Percentiles rank a stretch among this genome's conserved stretches.
Evolutionary conservation across 176 grass and related monocot genomes (phyloP).

Genomic region (Cymbopogon citratus): DNA sequence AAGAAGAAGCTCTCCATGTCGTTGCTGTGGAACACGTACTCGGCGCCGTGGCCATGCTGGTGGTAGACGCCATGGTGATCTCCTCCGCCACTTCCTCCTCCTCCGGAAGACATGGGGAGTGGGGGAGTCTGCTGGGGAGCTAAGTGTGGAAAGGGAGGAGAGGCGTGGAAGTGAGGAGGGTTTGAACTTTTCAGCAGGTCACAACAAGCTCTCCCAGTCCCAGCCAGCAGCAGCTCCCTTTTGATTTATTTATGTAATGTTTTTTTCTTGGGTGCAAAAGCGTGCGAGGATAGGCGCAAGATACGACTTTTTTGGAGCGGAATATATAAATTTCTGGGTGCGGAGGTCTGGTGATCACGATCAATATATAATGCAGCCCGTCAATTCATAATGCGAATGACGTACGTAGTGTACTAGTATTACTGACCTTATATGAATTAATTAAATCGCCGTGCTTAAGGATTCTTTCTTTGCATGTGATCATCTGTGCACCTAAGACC

Average conservation of each 20-base stretch:
- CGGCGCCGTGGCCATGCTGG: constrained; percentile 6
- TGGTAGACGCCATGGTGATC: constrained; percentile 26
- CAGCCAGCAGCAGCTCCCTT: background rate
- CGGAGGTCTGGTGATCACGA: constrained; percentile 21
- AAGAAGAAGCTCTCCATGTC: constrained; percentile 58
- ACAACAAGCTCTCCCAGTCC: background rate
- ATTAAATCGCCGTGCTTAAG: background rate
- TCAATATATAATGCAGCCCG: constrained; percentile 19
- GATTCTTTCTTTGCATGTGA: constrained; percentile 26
- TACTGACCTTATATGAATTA: constrained; percentile 1
- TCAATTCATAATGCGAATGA: constrained; percentile 36
- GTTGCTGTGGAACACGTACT: constrained; percentile 31
- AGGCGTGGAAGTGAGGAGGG: constrained; percentile 40
- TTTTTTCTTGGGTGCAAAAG: constrained; percentile 26
- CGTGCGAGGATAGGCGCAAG: constrained; percentile 27
- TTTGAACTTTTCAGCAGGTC: constrained; percentile 32
- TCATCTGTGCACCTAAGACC: background rate
- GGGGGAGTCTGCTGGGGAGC: background rate
- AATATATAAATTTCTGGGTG: constrained; percentile 31
- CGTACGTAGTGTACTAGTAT: background rate
- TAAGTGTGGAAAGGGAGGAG: constrained; percentile 42
- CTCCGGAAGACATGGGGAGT: constrained; percentile 48
- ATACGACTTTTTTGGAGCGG: constrained; percentile 42
- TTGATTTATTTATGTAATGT: constrained; percentile 9
- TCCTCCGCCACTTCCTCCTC: constrained; percentile 32